These are phyloP conservation scores for Metroxylon sagu DNA, from an alignment of 176 grass and related monocot species.

Conservation along the genomic window DNA sequence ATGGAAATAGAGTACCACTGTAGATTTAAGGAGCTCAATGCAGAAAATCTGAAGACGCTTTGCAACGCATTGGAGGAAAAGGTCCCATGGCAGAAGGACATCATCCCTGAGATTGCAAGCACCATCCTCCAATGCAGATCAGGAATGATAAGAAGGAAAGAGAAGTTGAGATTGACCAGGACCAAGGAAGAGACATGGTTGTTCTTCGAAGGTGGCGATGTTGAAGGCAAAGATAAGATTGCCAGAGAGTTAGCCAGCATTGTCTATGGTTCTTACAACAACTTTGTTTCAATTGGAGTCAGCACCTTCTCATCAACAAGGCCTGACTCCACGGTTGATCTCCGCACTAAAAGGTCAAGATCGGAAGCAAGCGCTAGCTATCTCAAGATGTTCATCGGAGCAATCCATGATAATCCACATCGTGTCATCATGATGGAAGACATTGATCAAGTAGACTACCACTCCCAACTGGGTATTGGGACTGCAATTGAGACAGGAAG, in stretches of 20 bases:
- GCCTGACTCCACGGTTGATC: constrained; percentile 32
- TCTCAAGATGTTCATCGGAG: constrained; percentile 50
- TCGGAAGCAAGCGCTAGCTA: constrained; percentile 10
- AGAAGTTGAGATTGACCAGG: constrained; percentile 18
- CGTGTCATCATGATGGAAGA: constrained; percentile 69
- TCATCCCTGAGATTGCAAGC: constrained; percentile 60
- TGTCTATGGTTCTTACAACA: constrained; percentile 57
- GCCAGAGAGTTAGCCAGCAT: constrained; percentile 66
- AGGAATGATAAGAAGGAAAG: constrained; percentile 52
- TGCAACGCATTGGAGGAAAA: constrained; percentile 71
- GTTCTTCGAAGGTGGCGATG: constrained; percentile 66
- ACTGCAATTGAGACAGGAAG: constrained; percentile 59
- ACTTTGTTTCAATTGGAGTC: constrained; percentile 32
- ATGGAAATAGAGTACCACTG: constrained; percentile 55
- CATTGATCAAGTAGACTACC: constrained; percentile 37
- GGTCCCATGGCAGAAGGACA: constrained; percentile 80
- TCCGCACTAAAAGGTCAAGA: constrained; percentile 37
- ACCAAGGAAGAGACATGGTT: constrained; percentile 88
- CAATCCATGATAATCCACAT: constrained; percentile 43
- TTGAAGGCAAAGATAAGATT: constrained; percentile 57
- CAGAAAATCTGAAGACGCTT: constrained; percentile 75
- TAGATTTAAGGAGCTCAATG: constrained; percentile 94
- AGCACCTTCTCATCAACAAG: constrained; percentile 8
- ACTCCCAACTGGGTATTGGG: constrained; percentile 41
- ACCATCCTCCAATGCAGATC: constrained; percentile 71